Conservation (phyloP, 2,329 filamentous ascomycete species). For the Scedosporium boydii region DNA sequence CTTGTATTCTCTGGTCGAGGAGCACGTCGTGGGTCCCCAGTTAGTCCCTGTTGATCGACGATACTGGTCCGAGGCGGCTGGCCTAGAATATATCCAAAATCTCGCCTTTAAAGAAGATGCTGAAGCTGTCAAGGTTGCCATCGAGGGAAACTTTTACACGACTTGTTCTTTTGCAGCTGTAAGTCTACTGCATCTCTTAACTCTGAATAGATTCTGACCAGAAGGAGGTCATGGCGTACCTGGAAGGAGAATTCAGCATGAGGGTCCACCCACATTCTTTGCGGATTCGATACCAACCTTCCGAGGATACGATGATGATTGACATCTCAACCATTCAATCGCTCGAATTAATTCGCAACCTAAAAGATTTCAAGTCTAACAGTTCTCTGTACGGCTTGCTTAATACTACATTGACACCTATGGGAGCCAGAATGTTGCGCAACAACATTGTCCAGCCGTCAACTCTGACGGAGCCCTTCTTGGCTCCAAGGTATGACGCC, state of each 20-base stretch:
- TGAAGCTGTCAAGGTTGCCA: constrained; percentile 68
- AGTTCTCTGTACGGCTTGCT: constrained; percentile 77
- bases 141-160: constrained; percentile 78
- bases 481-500: constrained; percentile 68
- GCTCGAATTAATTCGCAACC: constrained; percentile 83
- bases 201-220: constrained; percentile 9
- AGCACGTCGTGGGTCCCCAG: constrained; percentile 54
- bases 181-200: constrained; percentile 20
- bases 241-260: constrained; percentile 59
- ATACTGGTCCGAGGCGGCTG: constrained; percentile 73
- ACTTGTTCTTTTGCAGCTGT: constrained; percentile 81
- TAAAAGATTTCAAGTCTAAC: constrained; percentile 66
- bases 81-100: constrained; percentile 67
- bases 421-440: constrained; percentile 76
- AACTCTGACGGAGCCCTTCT: constrained; percentile 54
- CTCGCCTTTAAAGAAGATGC: constrained; percentile 75
- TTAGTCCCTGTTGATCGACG: constrained; percentile 56
- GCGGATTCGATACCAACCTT: constrained; percentile 76
- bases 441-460: constrained; percentile 85
- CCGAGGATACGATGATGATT: constrained; percentile 92
- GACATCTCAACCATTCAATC: constrained; percentile 80
- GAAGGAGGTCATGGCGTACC: constrained; percentile 65
- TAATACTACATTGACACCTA: constrained; percentile 77
- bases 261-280: constrained; percentile 72
- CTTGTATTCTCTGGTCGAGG: constrained; percentile 63